phyloP scores from a whole-genome alignment of 2,329 filamentous ascomycete species.

The Ophiostoma ips region DNA sequence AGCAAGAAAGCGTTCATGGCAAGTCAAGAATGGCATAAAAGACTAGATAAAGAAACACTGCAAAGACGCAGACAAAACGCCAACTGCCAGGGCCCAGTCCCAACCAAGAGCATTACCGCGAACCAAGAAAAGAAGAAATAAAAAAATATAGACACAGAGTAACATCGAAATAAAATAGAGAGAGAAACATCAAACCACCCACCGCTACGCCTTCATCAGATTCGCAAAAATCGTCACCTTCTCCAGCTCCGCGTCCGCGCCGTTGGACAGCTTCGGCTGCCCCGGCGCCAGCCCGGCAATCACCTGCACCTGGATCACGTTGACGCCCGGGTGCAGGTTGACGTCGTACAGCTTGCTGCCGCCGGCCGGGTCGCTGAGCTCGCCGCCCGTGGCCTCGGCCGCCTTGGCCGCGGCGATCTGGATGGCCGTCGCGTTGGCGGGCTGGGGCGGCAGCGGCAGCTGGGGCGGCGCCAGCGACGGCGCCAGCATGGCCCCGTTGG shows the following conservation, averaged over 20 bases:
- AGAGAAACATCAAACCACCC: background rate
- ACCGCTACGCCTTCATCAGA: slow-evolving; percentile 33
- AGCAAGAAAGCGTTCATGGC: too few species aligned
- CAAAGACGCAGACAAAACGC: too few species aligned
- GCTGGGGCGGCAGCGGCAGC: slow-evolving; percentile 37
- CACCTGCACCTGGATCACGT: slow-evolving; percentile 65
- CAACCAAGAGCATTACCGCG: background rate
- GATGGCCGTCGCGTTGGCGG: slow-evolving; percentile 39
- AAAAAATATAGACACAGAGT: background rate
- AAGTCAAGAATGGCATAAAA: too few species aligned
- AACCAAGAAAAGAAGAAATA: background rate
- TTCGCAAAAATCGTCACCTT: slow-evolving; percentile 65
- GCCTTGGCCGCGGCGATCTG: slow-evolving; percentile 27
- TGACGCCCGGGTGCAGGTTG: slow-evolving; percentile 56
- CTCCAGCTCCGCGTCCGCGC: slow-evolving; percentile 60
- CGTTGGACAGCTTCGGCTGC: slow-evolving; percentile 36
- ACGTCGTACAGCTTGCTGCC: slow-evolving; percentile 62
- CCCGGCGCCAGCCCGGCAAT: slow-evolving; percentile 54
- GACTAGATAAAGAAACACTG: too few species aligned
- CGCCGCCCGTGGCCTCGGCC: background rate
- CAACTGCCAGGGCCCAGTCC: background rate
- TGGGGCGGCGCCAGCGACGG: slow-evolving; percentile 35
- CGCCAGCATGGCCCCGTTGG: slow-evolving; percentile 51
- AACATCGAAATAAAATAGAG: background rate
- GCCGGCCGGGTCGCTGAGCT: background rate